These are phyloP conservation scores for Pyricularia pennisetigena DNA, from an alignment of 2,329 filamentous ascomycete species.

Conservation along the genomic window DNA sequence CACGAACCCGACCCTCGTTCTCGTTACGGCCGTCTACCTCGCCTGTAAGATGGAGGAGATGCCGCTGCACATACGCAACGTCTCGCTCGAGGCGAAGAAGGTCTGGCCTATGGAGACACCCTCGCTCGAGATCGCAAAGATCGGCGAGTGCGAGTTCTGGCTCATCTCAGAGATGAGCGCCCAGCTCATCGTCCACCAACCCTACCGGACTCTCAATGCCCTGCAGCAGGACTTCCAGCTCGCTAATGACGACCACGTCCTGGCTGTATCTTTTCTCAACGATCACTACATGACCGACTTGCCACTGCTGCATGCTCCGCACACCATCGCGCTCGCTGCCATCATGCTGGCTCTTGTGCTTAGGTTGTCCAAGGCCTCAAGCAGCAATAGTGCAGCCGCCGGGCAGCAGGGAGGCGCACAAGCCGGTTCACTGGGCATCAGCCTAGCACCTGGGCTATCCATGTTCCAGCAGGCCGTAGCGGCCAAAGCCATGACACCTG, in stretches of 20 bases:
- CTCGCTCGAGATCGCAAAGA: constrained; percentile 66
- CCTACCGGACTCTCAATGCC: constrained; percentile 70
- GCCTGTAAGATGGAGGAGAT: constrained; percentile 98
- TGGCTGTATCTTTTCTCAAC: constrained; percentile 79
- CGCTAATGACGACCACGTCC: constrained; percentile 64
- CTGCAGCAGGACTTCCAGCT: constrained; percentile 62
- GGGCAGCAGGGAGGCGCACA: constrained; percentile 8
- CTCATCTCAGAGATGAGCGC: constrained; percentile 87
- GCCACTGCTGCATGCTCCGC: constrained; percentile 77
- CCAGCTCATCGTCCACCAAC: constrained; percentile 83
- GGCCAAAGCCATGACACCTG: not conserved
- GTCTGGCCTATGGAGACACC: constrained; percentile 53
- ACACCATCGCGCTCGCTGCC: constrained; percentile 77
- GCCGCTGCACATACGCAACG: constrained; percentile 87
- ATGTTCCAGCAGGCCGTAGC: constrained; percentile 3
- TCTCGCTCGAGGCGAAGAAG: constrained; percentile 76
- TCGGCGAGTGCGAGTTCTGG: constrained; percentile 90
- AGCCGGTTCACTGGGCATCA: constrained; percentile 9
- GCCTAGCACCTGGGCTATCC: not conserved
- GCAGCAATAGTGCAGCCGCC: constrained; percentile 2
- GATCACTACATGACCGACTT: constrained; percentile 89
- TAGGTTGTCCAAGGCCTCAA: constrained; percentile 24
- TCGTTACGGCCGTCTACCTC: constrained; percentile 89
- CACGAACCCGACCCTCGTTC: constrained; percentile 86
- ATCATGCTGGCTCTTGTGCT: constrained; percentile 79